A percentile compares a stretch with the other conserved stretches of the same genome.
Conservation (phyloP, 225 moss, liverwort and hornwort species). For the Polytrichum formosum region DNA sequence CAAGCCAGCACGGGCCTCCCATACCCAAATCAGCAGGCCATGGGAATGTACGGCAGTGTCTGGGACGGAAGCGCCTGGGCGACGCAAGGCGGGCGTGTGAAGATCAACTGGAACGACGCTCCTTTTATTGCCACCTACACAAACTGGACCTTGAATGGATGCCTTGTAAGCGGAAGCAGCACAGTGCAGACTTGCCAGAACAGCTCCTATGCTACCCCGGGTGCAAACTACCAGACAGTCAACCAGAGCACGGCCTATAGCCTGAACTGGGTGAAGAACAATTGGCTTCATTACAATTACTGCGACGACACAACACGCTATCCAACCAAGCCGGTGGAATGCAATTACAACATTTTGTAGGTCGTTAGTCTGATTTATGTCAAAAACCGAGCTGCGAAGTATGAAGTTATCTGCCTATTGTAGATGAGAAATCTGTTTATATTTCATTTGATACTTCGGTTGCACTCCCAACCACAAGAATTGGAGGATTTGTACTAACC, state of each 20-base stretch:
- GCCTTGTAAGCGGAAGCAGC: constrained; percentile 4
- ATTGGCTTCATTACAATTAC: constrained; percentile 46
- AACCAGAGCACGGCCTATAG: constrained; percentile 16
- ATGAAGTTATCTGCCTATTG: too few relatives aligned
- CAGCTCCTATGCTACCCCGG: constrained; percentile 25
- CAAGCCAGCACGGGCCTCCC: constrained; percentile 23
- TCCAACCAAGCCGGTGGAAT: background rate
- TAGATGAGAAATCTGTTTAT: too few relatives aligned
- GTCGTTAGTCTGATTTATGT: too few relatives aligned
- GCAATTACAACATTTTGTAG: constrained; percentile 13
- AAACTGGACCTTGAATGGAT: constrained; percentile 23
- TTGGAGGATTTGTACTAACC: too few relatives aligned
- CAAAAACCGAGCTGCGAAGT: too few relatives aligned
- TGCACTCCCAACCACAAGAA: too few relatives aligned
- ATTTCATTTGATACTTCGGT: too few relatives aligned
- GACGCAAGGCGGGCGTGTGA: constrained; percentile 41
- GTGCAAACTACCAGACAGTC: constrained; percentile 29
- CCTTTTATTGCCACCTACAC: constrained; percentile 43
- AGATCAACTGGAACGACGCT: constrained; percentile 49
- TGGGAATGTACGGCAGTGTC: constrained; percentile 40
- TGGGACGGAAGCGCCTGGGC: constrained; percentile 59
- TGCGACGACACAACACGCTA: constrained; percentile 28
- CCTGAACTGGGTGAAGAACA: constrained; percentile 42
- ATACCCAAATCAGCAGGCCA: constrained; percentile 40
- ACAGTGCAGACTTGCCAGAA: constrained; percentile 10